Conservation (phyloP, 768 basidiomycete species). For the Suillus subalutaceus region DNA sequence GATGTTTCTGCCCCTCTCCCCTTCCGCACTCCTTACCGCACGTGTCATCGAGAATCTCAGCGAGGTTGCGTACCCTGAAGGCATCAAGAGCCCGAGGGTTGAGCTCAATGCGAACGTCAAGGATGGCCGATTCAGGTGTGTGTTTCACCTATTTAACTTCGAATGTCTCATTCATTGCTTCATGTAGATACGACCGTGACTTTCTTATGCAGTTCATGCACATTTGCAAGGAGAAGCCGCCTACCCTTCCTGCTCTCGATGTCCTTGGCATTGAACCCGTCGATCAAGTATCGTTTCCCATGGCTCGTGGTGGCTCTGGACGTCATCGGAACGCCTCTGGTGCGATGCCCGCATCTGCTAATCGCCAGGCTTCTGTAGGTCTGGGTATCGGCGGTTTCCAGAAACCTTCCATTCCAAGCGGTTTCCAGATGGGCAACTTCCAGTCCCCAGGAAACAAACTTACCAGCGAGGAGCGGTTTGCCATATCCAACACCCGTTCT, state of each 20-base stretch:
- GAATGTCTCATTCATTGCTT: background rate
- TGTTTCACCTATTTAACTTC: background rate
- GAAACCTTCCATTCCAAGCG: conserved; percentile 33
- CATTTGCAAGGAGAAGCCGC: conserved; percentile 94
- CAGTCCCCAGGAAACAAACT: conserved; percentile 55
- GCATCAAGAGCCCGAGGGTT: conserved; percentile 76
- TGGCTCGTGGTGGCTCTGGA: conserved; percentile 67
- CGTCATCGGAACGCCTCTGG: conserved; percentile 53
- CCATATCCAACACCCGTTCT: conserved; percentile 47
- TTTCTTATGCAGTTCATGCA: conserved; percentile 97
- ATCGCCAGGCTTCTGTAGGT: conserved; percentile 54
- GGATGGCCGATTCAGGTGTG: conserved; percentile 86
- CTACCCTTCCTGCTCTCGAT: conserved; percentile 84
- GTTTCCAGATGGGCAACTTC: conserved; percentile 74
- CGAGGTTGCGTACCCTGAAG: conserved; percentile 78
- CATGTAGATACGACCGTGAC: conserved; percentile 86
- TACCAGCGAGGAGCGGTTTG: conserved; percentile 71
- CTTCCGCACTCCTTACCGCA: conserved; percentile 63
- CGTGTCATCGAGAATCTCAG: conserved; percentile 83
- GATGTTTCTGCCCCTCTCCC: no score
- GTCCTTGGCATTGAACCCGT: conserved; percentile 88
- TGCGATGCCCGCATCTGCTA: conserved; percentile 42
- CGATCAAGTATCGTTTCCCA: conserved; percentile 51
- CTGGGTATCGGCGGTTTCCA: conserved; percentile 42
- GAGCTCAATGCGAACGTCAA: conserved; percentile 85